A percentile compares a stretch with the other conserved stretches of the same genome.
phyloP scores from a whole-genome alignment of 148 eudicot species.

The Vaccinium darrowii region DNA sequence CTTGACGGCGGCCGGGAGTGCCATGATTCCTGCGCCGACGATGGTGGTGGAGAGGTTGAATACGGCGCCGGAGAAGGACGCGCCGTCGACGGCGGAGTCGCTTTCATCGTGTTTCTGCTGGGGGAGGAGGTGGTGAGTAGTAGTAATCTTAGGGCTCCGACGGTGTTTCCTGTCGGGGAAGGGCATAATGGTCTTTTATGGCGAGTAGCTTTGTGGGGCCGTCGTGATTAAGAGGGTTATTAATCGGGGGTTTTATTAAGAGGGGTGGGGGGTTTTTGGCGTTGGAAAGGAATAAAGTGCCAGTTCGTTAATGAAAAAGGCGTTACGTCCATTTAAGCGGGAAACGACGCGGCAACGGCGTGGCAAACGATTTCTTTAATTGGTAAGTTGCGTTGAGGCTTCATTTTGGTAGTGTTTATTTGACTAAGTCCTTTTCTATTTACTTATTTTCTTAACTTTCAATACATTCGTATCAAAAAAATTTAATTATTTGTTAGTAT shows the following conservation, averaged over 20 bases:
- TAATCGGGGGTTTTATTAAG: neutral
- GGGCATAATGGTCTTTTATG: neutral
- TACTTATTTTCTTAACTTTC: no score
- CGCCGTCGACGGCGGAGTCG: slow-evolving; percentile 40
- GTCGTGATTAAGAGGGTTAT: neutral
- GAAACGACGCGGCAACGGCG: no score
- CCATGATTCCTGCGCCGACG: slow-evolving; percentile 91
- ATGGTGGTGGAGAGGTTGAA: slow-evolving; percentile 78
- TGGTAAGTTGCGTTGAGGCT: no score
- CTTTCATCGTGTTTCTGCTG: slow-evolving; percentile 25
- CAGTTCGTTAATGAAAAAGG: no score
- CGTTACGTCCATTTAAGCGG: no score
- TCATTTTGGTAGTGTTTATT: no score
- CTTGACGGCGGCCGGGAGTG: slow-evolving; percentile 73
- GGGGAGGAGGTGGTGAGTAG: slow-evolving; percentile 26
- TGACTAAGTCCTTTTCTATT: no score
- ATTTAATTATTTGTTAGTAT: no score
- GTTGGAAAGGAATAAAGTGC: no score
- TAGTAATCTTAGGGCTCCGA: slow-evolving; percentile 31
- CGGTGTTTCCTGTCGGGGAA: slow-evolving; percentile 41
- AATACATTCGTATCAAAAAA: no score
- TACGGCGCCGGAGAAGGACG: slow-evolving; percentile 72
- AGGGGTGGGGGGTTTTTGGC: no score
- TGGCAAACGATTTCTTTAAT: no score
- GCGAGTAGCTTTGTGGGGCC: neutral